phyloP scores from a whole-genome alignment of 768 basidiomycete species.

The Tylopilus intermedius region DNA sequence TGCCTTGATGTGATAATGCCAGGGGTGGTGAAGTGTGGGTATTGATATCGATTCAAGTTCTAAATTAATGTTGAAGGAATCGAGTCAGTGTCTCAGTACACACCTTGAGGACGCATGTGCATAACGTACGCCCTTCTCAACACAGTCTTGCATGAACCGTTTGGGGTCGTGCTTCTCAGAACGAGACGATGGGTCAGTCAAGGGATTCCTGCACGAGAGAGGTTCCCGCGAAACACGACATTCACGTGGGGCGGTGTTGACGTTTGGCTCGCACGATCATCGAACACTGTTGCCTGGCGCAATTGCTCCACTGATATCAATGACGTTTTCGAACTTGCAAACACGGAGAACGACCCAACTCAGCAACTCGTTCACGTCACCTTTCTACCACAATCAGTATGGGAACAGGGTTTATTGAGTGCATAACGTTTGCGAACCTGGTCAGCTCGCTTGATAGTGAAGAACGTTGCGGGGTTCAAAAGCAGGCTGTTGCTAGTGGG shows the following conservation, averaged over 20 bases:
- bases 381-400: conserved; percentile 5
- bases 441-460: conserved; percentile 16
- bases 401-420: conserved; percentile 4
- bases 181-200: not conserved
- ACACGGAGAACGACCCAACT: not conserved
- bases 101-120: not conserved
- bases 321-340: not conserved
- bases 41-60: conserved; percentile 1
- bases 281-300: not conserved
- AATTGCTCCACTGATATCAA: not conserved
- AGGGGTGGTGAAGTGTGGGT: conserved; percentile 1
- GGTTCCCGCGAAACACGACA: conserved; percentile 16
- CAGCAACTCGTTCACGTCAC: not conserved
- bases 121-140: not conserved
- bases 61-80: not conserved
- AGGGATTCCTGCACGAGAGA: not conserved
- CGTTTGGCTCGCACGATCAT: conserved; percentile 5
- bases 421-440: conserved; percentile 6
- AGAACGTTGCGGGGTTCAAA: conserved; percentile 26
- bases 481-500: conserved; percentile 10
- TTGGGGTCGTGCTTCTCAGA: not conserved
- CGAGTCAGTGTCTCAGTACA: conserved; percentile 7
- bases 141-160: not conserved
- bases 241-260: conserved; percentile 1
- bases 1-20: not conserved